A percentile compares a stretch with the other conserved stretches of the same genome.
Conservation (phyloP, 768 basidiomycete genomes). For the Agaricus bisporus region DNA sequence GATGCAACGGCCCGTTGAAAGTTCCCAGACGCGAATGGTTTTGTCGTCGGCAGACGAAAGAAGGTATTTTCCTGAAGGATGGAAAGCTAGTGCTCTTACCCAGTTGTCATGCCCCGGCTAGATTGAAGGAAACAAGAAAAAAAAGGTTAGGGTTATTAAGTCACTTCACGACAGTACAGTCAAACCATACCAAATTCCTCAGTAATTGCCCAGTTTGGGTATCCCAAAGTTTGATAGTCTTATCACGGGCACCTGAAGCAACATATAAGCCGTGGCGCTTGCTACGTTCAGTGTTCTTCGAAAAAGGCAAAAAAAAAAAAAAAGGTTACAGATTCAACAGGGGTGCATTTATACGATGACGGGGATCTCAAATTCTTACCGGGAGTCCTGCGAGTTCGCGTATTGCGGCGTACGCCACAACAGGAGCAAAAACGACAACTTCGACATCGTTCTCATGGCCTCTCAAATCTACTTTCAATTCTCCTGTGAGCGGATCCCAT, state of each 20-base stretch:
- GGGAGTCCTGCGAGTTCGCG: constrained; percentile 70
- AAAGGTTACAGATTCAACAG: neutral
- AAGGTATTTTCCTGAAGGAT: constrained; percentile 84
- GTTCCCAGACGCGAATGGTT: constrained; percentile 86
- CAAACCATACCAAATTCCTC: constrained; percentile 55
- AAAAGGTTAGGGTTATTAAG: neutral
- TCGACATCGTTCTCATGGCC: constrained; percentile 89
- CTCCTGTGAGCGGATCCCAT: constrained; percentile 68
- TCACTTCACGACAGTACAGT: neutral
- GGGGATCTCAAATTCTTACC: constrained; percentile 31
- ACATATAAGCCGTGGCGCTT: constrained; percentile 56
- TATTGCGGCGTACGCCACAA: constrained; percentile 67
- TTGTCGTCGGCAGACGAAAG: constrained; percentile 93
- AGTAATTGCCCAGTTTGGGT: constrained; percentile 75
- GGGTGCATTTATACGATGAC: constrained; percentile 1
- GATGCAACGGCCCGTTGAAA: constrained; percentile 76
- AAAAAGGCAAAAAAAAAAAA: neutral
- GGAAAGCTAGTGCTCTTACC: constrained; percentile 84
- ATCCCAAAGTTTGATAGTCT: constrained; percentile 91
- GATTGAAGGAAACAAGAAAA: constrained; percentile 3
- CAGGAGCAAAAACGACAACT: constrained; percentile 74
- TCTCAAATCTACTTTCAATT: constrained; percentile 75
- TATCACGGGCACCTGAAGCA: constrained; percentile 85
- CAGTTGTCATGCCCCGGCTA: constrained; percentile 85
- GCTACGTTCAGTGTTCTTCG: constrained; percentile 43